Conservation (phyloP, 2,329 filamentous ascomycete genomes). For the Cladophialophora psammophila region DNA sequence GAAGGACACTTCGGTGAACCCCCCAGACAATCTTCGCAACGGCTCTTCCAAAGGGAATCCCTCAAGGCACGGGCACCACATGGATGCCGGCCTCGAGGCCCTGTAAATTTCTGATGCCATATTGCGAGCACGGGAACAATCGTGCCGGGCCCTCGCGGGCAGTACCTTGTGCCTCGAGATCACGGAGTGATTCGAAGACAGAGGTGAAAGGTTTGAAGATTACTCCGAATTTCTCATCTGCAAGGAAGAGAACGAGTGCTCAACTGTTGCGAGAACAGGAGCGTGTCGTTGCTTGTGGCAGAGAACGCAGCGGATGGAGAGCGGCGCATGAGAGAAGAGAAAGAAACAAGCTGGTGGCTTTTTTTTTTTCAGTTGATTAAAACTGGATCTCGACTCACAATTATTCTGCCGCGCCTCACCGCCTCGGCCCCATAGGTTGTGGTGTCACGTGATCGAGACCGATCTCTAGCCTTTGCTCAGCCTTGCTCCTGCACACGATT, state of each 20-base stretch:
- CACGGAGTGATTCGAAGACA: conserved; percentile 35
- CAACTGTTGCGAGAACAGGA: conserved; percentile 31
- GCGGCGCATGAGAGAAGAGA: conserved; percentile 70
- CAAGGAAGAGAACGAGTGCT: conserved; percentile 48
- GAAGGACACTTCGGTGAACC: conserved; percentile 31
- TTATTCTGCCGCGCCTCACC: conserved; percentile 28
- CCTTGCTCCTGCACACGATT: too few species aligned
- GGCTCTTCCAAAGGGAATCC: conserved; percentile 81
- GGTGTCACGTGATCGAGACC: not conserved
- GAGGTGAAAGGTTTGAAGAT: conserved; percentile 69
- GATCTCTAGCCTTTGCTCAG: too few species aligned
- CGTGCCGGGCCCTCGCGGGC: conserved; percentile 87
- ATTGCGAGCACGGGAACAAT: conserved; percentile 74
- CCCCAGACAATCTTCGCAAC: conserved; percentile 87
- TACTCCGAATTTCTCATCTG: conserved; percentile 99
- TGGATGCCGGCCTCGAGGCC: conserved; percentile 49
- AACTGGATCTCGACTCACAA: not conserved
- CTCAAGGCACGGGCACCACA: conserved; percentile 40
- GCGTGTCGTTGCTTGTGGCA: conserved; percentile 73
- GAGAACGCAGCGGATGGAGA: conserved; percentile 95
- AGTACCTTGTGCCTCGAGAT: conserved; percentile 52
- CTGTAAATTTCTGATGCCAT: conserved; percentile 92
- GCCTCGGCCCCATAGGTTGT: not conserved
- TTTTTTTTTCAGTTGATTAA: conserved; percentile 1
- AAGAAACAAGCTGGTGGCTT: conserved; percentile 38